Evolutionary conservation across 768 basidiomycete genomes (phyloP).

Genomic region (Gloeopeniophorella convolvens): DNA sequence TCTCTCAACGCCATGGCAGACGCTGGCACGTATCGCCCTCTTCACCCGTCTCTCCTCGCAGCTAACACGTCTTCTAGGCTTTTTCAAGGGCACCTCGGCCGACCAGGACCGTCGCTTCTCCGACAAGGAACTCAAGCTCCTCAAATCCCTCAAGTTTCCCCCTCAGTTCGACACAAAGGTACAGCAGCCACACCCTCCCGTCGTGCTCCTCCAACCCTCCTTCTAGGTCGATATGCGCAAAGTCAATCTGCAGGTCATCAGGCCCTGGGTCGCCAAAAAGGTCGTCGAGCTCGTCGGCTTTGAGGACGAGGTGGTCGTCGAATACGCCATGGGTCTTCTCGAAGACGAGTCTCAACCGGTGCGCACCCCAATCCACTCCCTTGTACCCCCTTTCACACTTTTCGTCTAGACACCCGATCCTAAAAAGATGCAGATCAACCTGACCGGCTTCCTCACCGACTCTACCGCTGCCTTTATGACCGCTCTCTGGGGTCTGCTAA

Average conservation of each 20-base stretch:
- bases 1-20: constrained; percentile 16
- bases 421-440: constrained; percentile 89
- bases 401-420: constrained; percentile 74
- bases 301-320: constrained; percentile 95
- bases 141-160: constrained; percentile 89
- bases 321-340: constrained; percentile 91
- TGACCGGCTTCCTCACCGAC: constrained; percentile 88
- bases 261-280: constrained; percentile 94
- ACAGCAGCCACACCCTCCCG: not conserved
- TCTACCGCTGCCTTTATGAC: constrained; percentile 85
- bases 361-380: constrained; percentile 24
- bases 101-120: constrained; percentile 91
- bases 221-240: constrained; percentile 87
- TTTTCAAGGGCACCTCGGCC: constrained; percentile 87
- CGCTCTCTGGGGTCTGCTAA: constrained; percentile 82
- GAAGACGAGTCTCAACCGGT: constrained; percentile 86
- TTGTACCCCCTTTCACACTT: not conserved
- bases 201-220: not conserved
- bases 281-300: constrained; percentile 86
- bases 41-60: not conserved
- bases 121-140: constrained; percentile 88
- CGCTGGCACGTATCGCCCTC: constrained; percentile 12
- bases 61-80: constrained; percentile 36
- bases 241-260: constrained; percentile 86
- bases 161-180: constrained; percentile 85